Percentiles rank a stretch among this genome's conserved stretches.
Evolutionary conservation across 768 basidiomycete species (phyloP).

Genomic region (Tricholoma furcatifolium): DNA sequence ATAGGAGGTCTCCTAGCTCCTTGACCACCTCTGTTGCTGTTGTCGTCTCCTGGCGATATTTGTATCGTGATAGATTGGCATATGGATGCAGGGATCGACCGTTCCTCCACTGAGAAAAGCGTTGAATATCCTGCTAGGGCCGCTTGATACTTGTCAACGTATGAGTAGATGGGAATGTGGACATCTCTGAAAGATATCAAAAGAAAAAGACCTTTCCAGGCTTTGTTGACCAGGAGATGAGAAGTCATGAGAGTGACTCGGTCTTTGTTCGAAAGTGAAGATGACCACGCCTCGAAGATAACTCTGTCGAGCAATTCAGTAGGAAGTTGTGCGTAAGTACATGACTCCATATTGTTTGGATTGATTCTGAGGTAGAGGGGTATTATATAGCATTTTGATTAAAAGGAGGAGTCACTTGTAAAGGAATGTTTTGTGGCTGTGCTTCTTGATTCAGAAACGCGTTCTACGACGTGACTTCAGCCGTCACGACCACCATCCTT

Average conservation of each 20-base stretch:
- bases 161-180: slow-evolving; percentile 29
- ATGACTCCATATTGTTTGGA: too few species aligned
- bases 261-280: slow-evolving; percentile 23
- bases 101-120: background rate
- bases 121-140: slow-evolving; percentile 8
- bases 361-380: too few species aligned
- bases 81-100: slow-evolving; percentile 1
- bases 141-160: slow-evolving; percentile 14
- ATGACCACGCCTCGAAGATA: slow-evolving; percentile 28
- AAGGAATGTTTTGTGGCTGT: too few species aligned
- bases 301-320: slow-evolving; percentile 19
- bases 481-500: background rate
- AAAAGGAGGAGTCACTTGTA: too few species aligned
- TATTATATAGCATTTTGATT: too few species aligned
- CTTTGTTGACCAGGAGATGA: slow-evolving; percentile 26
- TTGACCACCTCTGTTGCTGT: background rate
- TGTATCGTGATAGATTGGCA: slow-evolving; percentile 11
- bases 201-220: slow-evolving; percentile 27
- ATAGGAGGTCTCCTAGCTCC: slow-evolving; percentile 10
- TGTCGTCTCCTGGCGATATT: slow-evolving; percentile 6
- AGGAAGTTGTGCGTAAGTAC: background rate
- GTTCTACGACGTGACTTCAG: too few species aligned
- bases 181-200: slow-evolving; percentile 30
- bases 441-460: too few species aligned
- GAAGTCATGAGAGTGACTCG: slow-evolving; percentile 30